Base-by-base conservation (phyloP, 2,329 filamentous ascomycete genomes). In the Trichoderma afroharzianum region DNA sequence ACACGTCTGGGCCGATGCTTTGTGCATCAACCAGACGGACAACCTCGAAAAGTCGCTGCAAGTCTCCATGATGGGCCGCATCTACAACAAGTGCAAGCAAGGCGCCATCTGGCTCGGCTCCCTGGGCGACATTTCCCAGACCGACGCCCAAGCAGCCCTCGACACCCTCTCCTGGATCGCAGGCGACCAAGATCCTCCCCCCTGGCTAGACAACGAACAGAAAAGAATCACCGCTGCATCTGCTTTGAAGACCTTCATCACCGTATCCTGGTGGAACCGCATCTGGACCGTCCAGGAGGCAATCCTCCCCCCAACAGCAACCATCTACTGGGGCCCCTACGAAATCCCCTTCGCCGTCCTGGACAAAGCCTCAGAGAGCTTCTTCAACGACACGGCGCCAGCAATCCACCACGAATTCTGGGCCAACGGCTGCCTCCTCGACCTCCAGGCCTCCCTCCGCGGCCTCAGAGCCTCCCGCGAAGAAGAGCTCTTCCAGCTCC, bases 261-360 rank as follows among this genome's bases (percentile, higher is more conserved):
- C n/a, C 36, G 26, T 68, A 6, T 33, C 64, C 26, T 68, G 55
- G 66, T 68, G 66, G 66, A 26, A 3, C 36, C 66, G 66, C 66
- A 68, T 68, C 33, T 68, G 55, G 66, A 68, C 66, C 26, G 55
- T 68, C 36, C 66, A 68, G 21, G 66, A 68, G n/a, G 66, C 66
- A 28, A 47, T 68, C 55, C 66, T 68, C 7, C 66, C 55, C 6
- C 33, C 64, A 12, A 43, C 6, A 5, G 64, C 64, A n/a, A 68
- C 36, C 26, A 11, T 68, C 26, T 68, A 59, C 55, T 68, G 64
- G 64, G 64, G 55, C 64, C 55, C 66, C 24, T 61, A n/a, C 36
- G 18, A 59, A 4, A 28, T 68, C 66, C 14, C 66, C 26, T 61
- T 55, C 36, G 11, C 14, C 36, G 21, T 43, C 7, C 33, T 68